These are phyloP conservation scores for Herpetomonas tarakana DNA, from an alignment of 208 protist genomes.

Conservation along the genomic window DNA sequence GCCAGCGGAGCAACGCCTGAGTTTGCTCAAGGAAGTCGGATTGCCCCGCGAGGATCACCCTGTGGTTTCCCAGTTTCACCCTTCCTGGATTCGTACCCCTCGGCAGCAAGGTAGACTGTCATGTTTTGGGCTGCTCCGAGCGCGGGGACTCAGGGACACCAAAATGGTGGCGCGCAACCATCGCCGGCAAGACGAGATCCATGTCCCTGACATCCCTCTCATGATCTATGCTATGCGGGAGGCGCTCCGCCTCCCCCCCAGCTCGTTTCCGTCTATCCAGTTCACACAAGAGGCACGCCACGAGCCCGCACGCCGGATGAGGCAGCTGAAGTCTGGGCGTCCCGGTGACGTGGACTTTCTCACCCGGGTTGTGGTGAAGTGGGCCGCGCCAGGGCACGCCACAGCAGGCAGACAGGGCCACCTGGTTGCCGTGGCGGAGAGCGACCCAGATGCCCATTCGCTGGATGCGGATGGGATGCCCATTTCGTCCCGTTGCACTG, in stretches of 20 bases:
- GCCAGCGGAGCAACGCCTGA: too few relatives aligned
- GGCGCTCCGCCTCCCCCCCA: constrained; percentile 20
- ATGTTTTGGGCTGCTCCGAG: too few relatives aligned
- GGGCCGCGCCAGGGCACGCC: constrained; percentile 18
- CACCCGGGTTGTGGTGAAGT: constrained; percentile 38
- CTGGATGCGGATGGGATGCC: background rate
- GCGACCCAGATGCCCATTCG: constrained; percentile 16
- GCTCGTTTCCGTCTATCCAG: constrained; percentile 40
- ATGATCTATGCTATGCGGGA: constrained; percentile 48
- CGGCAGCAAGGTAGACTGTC: too few relatives aligned
- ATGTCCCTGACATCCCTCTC: constrained; percentile 38
- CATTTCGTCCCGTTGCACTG: background rate
- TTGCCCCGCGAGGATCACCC: too few relatives aligned
- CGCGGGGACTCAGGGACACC: too few relatives aligned
- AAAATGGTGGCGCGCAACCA: too few relatives aligned
- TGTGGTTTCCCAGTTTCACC: too few relatives aligned
- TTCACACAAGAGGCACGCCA: constrained; percentile 60
- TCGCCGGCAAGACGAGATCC: background rate
- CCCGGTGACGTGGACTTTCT: constrained; percentile 55
- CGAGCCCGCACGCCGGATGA: constrained; percentile 33
- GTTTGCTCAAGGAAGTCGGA: too few relatives aligned
- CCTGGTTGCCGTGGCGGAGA: constrained; percentile 23
- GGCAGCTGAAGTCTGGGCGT: constrained; percentile 23
- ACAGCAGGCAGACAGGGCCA: constrained; percentile 1
- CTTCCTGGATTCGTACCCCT: too few relatives aligned